Evolutionary conservation across 208 protist species (phyloP).

Genomic region (Trypanosoma congolense): DNA sequence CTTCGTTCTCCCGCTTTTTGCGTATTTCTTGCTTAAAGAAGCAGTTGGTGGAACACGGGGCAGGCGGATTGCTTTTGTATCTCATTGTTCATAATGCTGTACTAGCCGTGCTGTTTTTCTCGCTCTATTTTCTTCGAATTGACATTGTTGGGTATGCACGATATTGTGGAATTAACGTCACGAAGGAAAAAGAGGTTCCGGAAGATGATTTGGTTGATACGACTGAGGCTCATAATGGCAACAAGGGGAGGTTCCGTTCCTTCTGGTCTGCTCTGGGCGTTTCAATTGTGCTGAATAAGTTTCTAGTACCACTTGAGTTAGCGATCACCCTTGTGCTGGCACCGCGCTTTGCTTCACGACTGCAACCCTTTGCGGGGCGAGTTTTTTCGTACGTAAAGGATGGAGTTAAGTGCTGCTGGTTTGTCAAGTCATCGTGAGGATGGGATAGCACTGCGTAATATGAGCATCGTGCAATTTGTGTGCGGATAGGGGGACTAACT

Average conservation of each 20-base stretch:
- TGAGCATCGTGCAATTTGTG: no score
- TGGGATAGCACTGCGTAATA: no score
- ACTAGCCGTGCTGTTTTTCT: constrained; percentile 53
- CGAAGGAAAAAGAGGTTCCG: constrained; percentile 3
- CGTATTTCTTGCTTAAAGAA: constrained; percentile 37
- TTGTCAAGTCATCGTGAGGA: background rate
- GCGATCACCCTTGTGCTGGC: constrained; percentile 57
- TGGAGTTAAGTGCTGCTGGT: constrained; percentile 11
- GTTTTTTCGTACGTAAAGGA: constrained; percentile 23
- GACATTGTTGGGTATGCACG: constrained; percentile 59
- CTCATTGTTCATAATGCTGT: constrained; percentile 68
- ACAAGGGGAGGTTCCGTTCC: constrained; percentile 29
- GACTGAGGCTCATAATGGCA: constrained; percentile 20
- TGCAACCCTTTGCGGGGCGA: constrained; percentile 58
- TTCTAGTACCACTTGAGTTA: constrained; percentile 68
- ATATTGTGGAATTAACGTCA: constrained; percentile 67
- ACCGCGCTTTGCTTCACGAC: constrained; percentile 47
- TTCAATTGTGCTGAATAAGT: constrained; percentile 77
- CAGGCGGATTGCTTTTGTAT: constrained; percentile 73
- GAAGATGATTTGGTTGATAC: background rate
- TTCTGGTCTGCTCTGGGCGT: constrained; percentile 67
- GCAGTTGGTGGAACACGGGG: constrained; percentile 68
- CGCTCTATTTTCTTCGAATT: constrained; percentile 65
- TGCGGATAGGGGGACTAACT: no score
- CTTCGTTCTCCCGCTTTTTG: no score